phyloP scores from a whole-genome alignment of 352 stramenopile genomes.

The Globisporangium ultimum region DNA sequence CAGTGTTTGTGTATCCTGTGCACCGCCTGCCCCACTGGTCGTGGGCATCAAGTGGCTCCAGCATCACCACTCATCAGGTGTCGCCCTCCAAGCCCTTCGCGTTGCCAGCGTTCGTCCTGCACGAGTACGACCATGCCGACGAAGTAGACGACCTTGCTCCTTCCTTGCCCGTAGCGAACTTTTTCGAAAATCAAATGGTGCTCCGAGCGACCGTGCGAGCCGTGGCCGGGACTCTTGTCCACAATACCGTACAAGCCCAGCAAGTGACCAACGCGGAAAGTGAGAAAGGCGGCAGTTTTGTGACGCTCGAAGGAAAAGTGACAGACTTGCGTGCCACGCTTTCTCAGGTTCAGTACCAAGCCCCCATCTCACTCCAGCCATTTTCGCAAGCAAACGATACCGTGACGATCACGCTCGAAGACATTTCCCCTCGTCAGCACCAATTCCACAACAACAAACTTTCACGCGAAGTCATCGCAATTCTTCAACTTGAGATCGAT shows the following conservation, averaged over 20 bases:
- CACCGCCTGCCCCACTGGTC: slow-evolving; percentile 25
- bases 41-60: slow-evolving; percentile 15
- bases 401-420: slow-evolving; percentile 9
- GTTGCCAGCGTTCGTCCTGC: slow-evolving; percentile 12
- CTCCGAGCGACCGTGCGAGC: slow-evolving; percentile 3
- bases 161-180: neutral
- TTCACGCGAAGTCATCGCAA: slow-evolving; percentile 4
- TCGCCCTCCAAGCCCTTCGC: neutral
- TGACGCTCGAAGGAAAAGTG: slow-evolving; percentile 9
- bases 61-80: slow-evolving; percentile 10
- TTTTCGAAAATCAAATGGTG: slow-evolving; percentile 10
- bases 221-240: slow-evolving; percentile 6
- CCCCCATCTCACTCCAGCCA: neutral
- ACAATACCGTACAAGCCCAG: slow-evolving; percentile 1
- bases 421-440: slow-evolving; percentile 7
- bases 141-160: neutral
- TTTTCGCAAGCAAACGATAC: neutral
- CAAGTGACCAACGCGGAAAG: neutral
- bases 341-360: slow-evolving; percentile 5
- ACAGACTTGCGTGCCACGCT: slow-evolving; percentile 8
- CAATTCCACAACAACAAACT: neutral
- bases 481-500: slow-evolving; percentile 8
- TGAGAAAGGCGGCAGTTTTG: neutral
- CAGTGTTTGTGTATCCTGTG: slow-evolving; percentile 29
- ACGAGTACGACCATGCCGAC: neutral